Evolutionary conservation across 257 asterid species (phyloP).

Genomic region (Jacaranda copaia): DNA sequence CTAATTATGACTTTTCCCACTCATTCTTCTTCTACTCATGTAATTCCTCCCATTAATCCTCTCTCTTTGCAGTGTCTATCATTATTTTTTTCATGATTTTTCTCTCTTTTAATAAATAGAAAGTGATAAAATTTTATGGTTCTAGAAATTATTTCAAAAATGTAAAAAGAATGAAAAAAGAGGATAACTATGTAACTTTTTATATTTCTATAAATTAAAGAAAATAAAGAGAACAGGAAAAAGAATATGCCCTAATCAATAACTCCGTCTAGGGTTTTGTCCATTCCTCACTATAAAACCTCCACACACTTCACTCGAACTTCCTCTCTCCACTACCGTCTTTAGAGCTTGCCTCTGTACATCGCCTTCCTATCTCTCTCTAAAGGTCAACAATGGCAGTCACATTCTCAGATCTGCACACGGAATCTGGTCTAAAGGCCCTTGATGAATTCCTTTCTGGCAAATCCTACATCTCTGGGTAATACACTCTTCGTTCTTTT

Average conservation of each 20-base stretch:
- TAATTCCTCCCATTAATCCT: no score
- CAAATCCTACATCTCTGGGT: slow-evolving; percentile 85
- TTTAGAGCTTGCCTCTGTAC: background rate
- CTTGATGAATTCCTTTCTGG: slow-evolving; percentile 71
- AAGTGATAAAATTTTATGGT: no score
- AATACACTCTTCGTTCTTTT: background rate
- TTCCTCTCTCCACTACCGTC: slow-evolving; percentile 24
- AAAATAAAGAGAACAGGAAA: background rate
- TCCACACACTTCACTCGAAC: background rate
- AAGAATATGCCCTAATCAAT: slow-evolving; percentile 19
- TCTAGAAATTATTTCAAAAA: no score
- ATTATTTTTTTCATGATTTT: no score
- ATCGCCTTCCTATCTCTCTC: slow-evolving; percentile 24
- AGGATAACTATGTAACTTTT: no score
- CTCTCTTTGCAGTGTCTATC: no score
- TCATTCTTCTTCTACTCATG: no score
- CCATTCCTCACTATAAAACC: slow-evolving; percentile 46
- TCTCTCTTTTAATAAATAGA: no score
- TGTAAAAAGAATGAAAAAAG: no score
- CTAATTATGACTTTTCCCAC: no score
- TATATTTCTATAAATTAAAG: background rate
- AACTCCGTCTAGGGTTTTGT: slow-evolving; percentile 55
- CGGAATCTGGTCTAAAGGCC: slow-evolving; percentile 81
- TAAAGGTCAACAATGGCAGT: slow-evolving; percentile 62
- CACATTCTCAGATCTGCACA: slow-evolving; percentile 78